Base-by-base conservation (phyloP, 225 moss, liverwort and hornwort species). In the Pseudisothecium myosuroides region DNA sequence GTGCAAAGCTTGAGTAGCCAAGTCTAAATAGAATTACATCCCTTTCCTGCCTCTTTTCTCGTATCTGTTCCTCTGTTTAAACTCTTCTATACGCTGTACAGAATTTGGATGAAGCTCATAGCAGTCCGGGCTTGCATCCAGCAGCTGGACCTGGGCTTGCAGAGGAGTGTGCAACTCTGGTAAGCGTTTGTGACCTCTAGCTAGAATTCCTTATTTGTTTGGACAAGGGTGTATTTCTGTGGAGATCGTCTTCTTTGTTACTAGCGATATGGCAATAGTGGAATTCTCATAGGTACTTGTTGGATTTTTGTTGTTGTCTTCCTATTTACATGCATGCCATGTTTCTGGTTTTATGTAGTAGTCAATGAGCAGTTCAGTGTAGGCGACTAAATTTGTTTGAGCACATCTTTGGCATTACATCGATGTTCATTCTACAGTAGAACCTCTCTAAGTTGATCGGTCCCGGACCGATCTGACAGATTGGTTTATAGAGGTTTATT, bases 121-220 rank as follows among this genome's bases (percentile, higher is more conserved):
- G 99, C 91, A 99, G 96, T 89, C 95, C 96, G 89, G 99, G 99
- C 65, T 94, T 99, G 89, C 97, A 99, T 92, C 92, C 95, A 88
- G 96, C 99, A 90, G 99, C 99, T 90, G 99, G 99, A 83, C 96
- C 99, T 73, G 99, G 95, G 88, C 97, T 99, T 90, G 95, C 96
- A 60, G 99, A 99, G 89, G 99, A 99, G 87, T 99, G 99, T 89
- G 94, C 96, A 71, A 94, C 96, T 74, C 94, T 99, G 96, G 98
- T 99, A 88, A 92, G 93, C 82, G 39, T 76, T 56, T 82, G 47
- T 74, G 45, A 83, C 54, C 87, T 84, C 72, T 87, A 64, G 45
- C 74, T 64, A 82, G 37, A 50, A 71, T 85, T 14, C 43, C 45
- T 74, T 68, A 12, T 36, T 50, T 65, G 64, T 72, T 86, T 66